A percentile compares a stretch with the other conserved stretches of the same genome.
These are phyloP conservation scores for Anacardium occidentale DNA, from an alignment of 345 rosid species.

Conservation along the genomic window DNA sequence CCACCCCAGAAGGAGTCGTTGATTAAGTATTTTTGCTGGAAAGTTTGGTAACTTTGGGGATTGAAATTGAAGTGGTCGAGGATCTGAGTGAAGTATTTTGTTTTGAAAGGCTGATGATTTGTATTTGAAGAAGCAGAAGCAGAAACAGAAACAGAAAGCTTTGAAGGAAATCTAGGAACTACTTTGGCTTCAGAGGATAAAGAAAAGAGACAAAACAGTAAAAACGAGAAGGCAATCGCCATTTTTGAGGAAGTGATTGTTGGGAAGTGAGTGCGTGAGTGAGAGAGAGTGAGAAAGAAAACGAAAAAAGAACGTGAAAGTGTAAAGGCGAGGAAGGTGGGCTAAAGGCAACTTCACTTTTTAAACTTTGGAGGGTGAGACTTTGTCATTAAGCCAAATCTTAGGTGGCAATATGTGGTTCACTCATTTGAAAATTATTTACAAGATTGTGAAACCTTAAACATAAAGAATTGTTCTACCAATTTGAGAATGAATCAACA, in stretches of 20 bases:
- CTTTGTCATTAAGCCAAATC: too few relatives aligned
- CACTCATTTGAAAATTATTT: too few relatives aligned
- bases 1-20: conserved; percentile 54
- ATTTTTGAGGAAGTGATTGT: background rate
- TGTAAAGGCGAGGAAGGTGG: background rate
- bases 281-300: background rate
- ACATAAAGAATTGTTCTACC: too few relatives aligned
- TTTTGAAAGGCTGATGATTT: conserved; percentile 25
- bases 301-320: background rate
- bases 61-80: conserved; percentile 63
- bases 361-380: too few relatives aligned
- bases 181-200: conserved; percentile 15
- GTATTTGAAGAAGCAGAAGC: background rate
- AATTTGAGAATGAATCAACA: too few relatives aligned
- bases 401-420: too few relatives aligned
- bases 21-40: conserved; percentile 51
- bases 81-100: conserved; percentile 52
- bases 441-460: too few relatives aligned
- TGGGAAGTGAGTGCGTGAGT: background rate
- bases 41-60: conserved; percentile 48
- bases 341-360: too few relatives aligned
- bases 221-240: conserved; percentile 13
- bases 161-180: conserved; percentile 32
- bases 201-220: conserved; percentile 12
- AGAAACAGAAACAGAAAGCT: conserved; percentile 5